Evolutionary conservation across 768 basidiomycete genomes (phyloP).

Genomic region (Collybiopsis confluens): DNA sequence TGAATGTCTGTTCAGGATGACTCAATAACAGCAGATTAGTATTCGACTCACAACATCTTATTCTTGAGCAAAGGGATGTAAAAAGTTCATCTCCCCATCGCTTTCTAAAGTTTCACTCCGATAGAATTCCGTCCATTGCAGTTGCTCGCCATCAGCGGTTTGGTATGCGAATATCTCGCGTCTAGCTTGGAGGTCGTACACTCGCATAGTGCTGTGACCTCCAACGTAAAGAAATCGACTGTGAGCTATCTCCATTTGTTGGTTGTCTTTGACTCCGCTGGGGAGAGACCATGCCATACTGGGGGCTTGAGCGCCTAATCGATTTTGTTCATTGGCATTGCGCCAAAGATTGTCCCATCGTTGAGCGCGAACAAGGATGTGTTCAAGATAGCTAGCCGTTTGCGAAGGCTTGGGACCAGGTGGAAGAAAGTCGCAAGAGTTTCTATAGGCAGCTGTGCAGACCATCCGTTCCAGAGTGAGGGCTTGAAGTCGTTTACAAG

Average conservation of each 20-base stretch:
- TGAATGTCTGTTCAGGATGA: too few species aligned
- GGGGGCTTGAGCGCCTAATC: not conserved
- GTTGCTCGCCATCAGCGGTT: too few species aligned
- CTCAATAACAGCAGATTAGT: too few species aligned
- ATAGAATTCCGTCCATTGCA: too few species aligned
- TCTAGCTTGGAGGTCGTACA: too few species aligned
- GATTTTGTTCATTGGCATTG: not conserved
- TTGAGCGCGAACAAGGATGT: not conserved
- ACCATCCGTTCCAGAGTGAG: not conserved
- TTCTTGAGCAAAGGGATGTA: too few species aligned
- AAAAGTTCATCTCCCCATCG: too few species aligned
- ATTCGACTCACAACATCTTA: too few species aligned
- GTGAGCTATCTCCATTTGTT: not conserved
- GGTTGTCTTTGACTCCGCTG: not conserved
- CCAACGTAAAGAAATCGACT: not conserved
- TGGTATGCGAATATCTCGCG: too few species aligned
- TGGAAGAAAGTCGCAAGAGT: not conserved
- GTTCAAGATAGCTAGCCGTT: not conserved
- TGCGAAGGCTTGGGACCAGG: not conserved
- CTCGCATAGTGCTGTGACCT: too few species aligned
- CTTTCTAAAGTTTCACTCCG: too few species aligned
- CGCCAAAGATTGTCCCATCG: not conserved
- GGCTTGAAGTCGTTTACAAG: not conserved
- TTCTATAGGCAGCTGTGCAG: not conserved
- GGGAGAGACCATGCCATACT: not conserved